These are phyloP conservation scores for Gentiana macrophylla DNA, from an alignment of 257 asterid species.

Conservation along the genomic window DNA sequence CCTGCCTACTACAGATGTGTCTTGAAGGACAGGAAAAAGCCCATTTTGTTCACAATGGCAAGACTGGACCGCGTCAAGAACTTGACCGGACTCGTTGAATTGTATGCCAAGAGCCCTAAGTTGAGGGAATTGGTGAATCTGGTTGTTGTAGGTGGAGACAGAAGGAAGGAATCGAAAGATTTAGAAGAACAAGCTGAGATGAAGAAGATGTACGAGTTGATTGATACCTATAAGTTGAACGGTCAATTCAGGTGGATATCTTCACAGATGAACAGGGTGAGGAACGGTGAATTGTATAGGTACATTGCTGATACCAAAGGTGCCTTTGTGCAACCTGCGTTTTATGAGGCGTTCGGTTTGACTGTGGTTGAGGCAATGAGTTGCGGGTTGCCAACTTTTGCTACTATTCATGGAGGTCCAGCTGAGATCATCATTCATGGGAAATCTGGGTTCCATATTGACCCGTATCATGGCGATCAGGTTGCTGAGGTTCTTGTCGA, in stretches of 20 bases:
- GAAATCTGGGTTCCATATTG: constrained; percentile 85
- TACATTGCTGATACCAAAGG: constrained; percentile 77
- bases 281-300: constrained; percentile 90
- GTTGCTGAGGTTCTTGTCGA: constrained; percentile 51
- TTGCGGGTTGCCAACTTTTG: constrained; percentile 87
- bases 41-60: constrained; percentile 88
- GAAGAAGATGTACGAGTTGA: constrained; percentile 82
- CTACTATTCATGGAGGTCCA: constrained; percentile 78
- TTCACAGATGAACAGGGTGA: constrained; percentile 90
- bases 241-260: constrained; percentile 97
- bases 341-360: constrained; percentile 87
- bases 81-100: constrained; percentile 71
- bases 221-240: constrained; percentile 51
- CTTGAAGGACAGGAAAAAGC: constrained; percentile 76
- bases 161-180: constrained; percentile 83
- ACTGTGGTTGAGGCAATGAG: constrained; percentile 97
- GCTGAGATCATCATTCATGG: constrained; percentile 84
- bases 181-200: constrained; percentile 88
- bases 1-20: constrained; percentile 39
- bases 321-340: constrained; percentile 86
- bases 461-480: constrained; percentile 73
- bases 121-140: constrained; percentile 71
- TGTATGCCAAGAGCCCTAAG: constrained; percentile 71
- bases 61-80: constrained; percentile 85
- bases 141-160: constrained; percentile 84